A percentile compares a stretch with the other conserved stretches of the same genome.
These are phyloP conservation scores for Boletus vinaceobasis DNA, from an alignment of 768 basidiomycete species.

Conservation along the genomic window DNA sequence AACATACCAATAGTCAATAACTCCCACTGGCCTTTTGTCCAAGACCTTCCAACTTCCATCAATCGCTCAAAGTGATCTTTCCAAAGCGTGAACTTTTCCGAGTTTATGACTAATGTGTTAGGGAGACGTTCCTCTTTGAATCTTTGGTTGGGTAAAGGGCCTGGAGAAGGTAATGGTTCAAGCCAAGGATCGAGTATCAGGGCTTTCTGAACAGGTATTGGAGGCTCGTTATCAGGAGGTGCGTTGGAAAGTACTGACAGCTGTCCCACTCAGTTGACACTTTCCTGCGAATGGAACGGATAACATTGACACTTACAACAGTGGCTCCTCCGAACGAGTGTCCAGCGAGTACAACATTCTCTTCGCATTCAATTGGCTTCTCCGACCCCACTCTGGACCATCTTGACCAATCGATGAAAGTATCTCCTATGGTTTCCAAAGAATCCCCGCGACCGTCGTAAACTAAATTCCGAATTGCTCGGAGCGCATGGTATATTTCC, in stretches of 20 bases:
- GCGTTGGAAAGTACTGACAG: slow-evolving; percentile 53
- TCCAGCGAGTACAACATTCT: slow-evolving; percentile 42
- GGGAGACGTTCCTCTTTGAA: slow-evolving; percentile 24
- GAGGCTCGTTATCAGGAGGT: slow-evolving; percentile 38
- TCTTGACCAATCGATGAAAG: slow-evolving; percentile 35
- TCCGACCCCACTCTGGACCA: slow-evolving; percentile 34
- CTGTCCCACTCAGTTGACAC: slow-evolving; percentile 28
- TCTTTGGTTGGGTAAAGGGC: slow-evolving; percentile 32
- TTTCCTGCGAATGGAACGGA: background rate
- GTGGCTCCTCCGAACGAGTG: slow-evolving; percentile 60
- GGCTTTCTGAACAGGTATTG: slow-evolving; percentile 54
- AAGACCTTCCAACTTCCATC: slow-evolving; percentile 47
- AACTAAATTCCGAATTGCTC: slow-evolving; percentile 57
- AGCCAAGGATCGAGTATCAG: slow-evolving; percentile 83
- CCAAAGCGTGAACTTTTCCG: slow-evolving; percentile 79
- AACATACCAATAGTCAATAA: slow-evolving; percentile 50
- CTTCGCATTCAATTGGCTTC: slow-evolving; percentile 31
- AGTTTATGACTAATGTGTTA: slow-evolving; percentile 65
- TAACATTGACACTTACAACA: slow-evolving; percentile 34
- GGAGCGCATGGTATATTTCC: slow-evolving; percentile 65
- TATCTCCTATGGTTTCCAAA: slow-evolving; percentile 39
- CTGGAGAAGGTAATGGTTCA: slow-evolving; percentile 65
- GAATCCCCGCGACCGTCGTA: slow-evolving; percentile 31
- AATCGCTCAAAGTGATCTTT: slow-evolving; percentile 65
- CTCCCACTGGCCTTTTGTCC: slow-evolving; percentile 46